Evolutionary conservation across 2,329 filamentous ascomycete species (phyloP).

Genomic region (Colletotrichum falcatum): DNA sequence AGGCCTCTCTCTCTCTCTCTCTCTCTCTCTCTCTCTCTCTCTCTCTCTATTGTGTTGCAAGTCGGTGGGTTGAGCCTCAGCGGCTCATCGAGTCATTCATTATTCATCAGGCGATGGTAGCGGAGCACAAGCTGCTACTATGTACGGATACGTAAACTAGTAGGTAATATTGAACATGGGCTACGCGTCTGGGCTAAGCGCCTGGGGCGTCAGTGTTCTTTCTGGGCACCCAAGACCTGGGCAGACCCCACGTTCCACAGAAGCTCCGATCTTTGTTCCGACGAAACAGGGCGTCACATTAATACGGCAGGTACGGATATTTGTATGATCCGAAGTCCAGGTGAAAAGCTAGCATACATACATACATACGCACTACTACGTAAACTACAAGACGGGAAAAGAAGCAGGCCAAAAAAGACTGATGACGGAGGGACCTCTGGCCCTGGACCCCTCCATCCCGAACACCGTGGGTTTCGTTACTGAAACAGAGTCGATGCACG

Average conservation of each 20-base stretch:
- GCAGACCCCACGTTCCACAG: background rate
- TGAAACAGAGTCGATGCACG: slow-evolving; percentile 54
- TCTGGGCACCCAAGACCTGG: background rate
- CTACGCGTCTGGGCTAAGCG: background rate
- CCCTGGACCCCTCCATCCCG: slow-evolving; percentile 46
- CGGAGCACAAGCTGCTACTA: no score
- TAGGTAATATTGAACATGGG: background rate
- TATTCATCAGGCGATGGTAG: background rate
- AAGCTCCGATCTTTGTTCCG: slow-evolving; percentile 16
- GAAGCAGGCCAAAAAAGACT: background rate
- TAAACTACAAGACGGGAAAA: background rate
- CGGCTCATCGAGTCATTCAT: background rate
- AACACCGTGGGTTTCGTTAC: slow-evolving; percentile 60
- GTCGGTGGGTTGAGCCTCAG: slow-evolving; percentile 1
- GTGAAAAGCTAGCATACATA: background rate
- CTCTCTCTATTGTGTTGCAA: background rate
- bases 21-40: background rate
- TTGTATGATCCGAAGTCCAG: background rate
- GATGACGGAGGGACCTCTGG: slow-evolving; percentile 7
- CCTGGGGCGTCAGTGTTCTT: no score
- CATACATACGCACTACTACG: no score
- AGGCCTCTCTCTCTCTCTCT: background rate
- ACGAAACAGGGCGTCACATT: background rate
- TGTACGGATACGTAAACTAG: no score
- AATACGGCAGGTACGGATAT: background rate